phyloP scores from a whole-genome alignment of 345 rosid genomes.

The Pistacia atlantica region DNA sequence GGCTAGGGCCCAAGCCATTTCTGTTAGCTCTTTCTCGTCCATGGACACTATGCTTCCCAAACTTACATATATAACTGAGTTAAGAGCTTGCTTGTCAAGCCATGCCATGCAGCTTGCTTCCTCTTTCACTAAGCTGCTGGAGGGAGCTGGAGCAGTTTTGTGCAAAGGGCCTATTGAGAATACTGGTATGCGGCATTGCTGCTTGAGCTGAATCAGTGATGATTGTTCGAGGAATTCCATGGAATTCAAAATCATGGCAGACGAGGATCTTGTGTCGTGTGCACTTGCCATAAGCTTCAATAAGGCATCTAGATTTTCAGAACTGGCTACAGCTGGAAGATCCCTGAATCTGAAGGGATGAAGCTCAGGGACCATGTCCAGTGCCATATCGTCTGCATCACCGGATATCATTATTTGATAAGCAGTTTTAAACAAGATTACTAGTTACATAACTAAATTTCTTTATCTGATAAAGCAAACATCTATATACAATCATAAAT shows the following conservation, averaged over 20 bases:
- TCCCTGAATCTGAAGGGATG: conserved; percentile 33
- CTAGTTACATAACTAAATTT: not conserved
- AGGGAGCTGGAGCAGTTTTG: not conserved
- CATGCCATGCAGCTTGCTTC: conserved; percentile 26
- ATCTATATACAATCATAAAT: too few relatives aligned
- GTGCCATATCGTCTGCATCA: not conserved
- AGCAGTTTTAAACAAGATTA: not conserved
- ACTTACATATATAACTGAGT: conserved; percentile 31
- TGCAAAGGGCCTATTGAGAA: too few relatives aligned
- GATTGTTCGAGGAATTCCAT: conserved; percentile 25
- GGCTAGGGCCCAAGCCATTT: conserved; percentile 33
- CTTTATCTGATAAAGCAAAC: too few relatives aligned
- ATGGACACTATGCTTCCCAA: conserved; percentile 27
- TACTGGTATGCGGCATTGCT: too few relatives aligned
- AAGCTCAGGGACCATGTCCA: conserved; percentile 16
- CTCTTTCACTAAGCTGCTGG: conserved; percentile 18
- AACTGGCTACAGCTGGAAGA: conserved; percentile 22
- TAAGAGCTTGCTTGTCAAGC: conserved; percentile 28
- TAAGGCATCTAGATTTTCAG: conserved; percentile 13
- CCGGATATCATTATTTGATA: not conserved
- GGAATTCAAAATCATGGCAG: conserved; percentile 35
- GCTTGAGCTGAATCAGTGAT: not conserved
- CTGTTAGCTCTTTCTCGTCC: conserved; percentile 24
- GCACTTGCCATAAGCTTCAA: conserved; percentile 2
- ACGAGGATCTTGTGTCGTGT: not conserved